Conservation (phyloP, 768 basidiomycete genomes). For the Amanita rubescens region DNA sequence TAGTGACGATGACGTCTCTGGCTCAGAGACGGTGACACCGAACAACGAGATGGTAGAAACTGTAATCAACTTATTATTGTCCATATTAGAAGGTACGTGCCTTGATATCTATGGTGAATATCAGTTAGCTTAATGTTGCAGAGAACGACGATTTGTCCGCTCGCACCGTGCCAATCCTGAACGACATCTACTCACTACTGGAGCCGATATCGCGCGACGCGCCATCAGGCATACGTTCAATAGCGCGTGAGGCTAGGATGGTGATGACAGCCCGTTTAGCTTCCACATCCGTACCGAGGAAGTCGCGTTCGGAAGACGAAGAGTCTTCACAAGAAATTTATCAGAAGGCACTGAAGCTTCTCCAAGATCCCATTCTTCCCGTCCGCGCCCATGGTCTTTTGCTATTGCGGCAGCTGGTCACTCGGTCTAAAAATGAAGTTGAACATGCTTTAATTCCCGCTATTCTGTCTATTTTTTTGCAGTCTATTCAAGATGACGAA, state of each 20-base stretch:
- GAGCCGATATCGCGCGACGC: conserved; percentile 45
- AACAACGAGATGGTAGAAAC: conserved; percentile 70
- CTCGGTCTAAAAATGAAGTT: conserved; percentile 20
- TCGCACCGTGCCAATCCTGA: conserved; percentile 52
- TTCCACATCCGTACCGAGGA: conserved; percentile 36
- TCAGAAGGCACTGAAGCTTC: conserved; percentile 77
- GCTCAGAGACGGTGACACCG: conserved; percentile 28
- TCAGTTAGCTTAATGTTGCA: conserved; percentile 11
- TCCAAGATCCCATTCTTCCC: conserved; percentile 89
- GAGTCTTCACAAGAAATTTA: conserved; percentile 59
- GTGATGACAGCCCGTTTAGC: conserved; percentile 79
- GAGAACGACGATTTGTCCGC: conserved; percentile 57
- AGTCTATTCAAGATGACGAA: conserved; percentile 83
- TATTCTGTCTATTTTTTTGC: conserved; percentile 81
- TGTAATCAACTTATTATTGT: conserved; percentile 71
- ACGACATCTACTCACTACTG: conserved; percentile 63
- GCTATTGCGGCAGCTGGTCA: conserved; percentile 71
- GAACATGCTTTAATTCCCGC: conserved; percentile 70
- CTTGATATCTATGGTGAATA: background rate
- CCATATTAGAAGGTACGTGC: conserved; percentile 80
- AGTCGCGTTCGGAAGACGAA: conserved; percentile 21
- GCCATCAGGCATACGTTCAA: conserved; percentile 40
- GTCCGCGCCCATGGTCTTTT: conserved; percentile 91
- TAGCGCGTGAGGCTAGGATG: conserved; percentile 75
- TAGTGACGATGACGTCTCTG: conserved; percentile 45